Percentiles rank a stretch among this genome's conserved stretches.
Evolutionary conservation across 2,329 filamentous ascomycete genomes (phyloP).

Genomic region (Ceratocystis diversiconidia): DNA sequence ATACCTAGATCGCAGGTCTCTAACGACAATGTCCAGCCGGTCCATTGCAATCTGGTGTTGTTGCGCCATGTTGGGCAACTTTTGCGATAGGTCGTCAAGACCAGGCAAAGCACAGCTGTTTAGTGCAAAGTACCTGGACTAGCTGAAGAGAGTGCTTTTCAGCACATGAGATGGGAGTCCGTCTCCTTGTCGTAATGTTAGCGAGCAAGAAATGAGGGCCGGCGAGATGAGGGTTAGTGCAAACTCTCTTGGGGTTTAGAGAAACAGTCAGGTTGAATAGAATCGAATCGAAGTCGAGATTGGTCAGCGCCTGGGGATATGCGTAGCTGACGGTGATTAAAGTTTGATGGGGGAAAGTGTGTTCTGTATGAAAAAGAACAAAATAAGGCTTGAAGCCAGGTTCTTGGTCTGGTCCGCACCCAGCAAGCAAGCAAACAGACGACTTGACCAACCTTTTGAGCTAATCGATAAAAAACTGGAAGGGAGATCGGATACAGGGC

Average conservation of each 20-base stretch:
- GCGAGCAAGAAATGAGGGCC: not conserved
- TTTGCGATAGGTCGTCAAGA: constrained; percentile 11
- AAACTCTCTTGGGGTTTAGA: not conserved
- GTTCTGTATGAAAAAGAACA: not conserved
- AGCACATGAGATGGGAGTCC: constrained; percentile 11
- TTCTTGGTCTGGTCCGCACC: not conserved
- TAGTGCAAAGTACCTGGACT: constrained; percentile 11
- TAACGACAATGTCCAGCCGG: constrained; percentile 39
- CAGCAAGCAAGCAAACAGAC: not conserved
- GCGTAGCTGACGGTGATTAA: too few relatives aligned
- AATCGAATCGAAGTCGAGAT: not conserved
- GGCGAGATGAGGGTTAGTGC: not conserved
- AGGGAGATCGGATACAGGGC: not conserved
- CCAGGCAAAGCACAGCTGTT: constrained; percentile 13
- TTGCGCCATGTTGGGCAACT: constrained; percentile 18
- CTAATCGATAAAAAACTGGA: constrained; percentile 5
- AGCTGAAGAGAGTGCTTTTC: constrained; percentile 6
- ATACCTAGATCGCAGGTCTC: constrained; percentile 43
- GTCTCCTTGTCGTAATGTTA: not conserved
- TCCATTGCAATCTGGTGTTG: constrained; percentile 41
- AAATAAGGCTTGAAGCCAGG: not conserved
- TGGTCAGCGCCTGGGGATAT: not conserved
- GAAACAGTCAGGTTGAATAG: too few relatives aligned
- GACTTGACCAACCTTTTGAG: not conserved
- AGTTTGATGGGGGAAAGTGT: too few relatives aligned